Conservation (phyloP, 306 rosid species). For the Adenanthera pavonina region DNA sequence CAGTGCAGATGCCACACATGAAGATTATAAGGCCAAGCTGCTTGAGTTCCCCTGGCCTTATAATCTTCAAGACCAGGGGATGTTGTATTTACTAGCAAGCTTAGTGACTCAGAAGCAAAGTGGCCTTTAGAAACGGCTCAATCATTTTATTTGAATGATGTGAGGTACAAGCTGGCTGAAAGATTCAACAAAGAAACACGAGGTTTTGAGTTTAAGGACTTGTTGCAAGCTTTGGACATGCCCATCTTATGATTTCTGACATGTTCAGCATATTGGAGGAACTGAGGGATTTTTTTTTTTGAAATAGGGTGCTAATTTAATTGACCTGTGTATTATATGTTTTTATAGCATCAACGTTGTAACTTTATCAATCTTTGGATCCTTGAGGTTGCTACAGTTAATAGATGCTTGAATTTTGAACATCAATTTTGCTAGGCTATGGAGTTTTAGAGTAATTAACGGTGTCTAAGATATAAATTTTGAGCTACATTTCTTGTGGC, state of each 20-base stretch:
- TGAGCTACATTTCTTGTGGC: too few species aligned
- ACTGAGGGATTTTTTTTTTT: not conserved
- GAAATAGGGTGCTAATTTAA: not conserved
- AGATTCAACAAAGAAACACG: constrained; percentile 79
- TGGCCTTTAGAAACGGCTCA: constrained; percentile 85
- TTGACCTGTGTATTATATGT: not conserved
- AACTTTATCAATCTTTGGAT: too few species aligned
- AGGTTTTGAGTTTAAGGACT: constrained; percentile 95
- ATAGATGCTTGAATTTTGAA: too few species aligned
- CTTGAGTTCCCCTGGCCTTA: constrained; percentile 76
- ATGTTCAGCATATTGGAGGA: not conserved
- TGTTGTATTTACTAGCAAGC: constrained; percentile 81
- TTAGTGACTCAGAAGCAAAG: constrained; percentile 75
- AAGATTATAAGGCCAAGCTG: too few species aligned
- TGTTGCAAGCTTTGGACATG: constrained; percentile 78
- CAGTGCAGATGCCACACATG: constrained; percentile 86
- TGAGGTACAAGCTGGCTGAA: constrained; percentile 78
- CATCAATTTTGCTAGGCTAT: too few species aligned
- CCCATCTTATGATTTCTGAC: constrained; percentile 56
- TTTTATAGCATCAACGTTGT: too few species aligned
- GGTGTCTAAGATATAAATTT: too few species aligned
- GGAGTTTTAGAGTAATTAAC: too few species aligned
- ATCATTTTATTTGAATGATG: constrained; percentile 83
- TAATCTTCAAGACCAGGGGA: constrained; percentile 96
- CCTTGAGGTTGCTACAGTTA: too few species aligned